Conservation (phyloP, 192 early-diverging fungal species). For the Coemansia furcata region DNA sequence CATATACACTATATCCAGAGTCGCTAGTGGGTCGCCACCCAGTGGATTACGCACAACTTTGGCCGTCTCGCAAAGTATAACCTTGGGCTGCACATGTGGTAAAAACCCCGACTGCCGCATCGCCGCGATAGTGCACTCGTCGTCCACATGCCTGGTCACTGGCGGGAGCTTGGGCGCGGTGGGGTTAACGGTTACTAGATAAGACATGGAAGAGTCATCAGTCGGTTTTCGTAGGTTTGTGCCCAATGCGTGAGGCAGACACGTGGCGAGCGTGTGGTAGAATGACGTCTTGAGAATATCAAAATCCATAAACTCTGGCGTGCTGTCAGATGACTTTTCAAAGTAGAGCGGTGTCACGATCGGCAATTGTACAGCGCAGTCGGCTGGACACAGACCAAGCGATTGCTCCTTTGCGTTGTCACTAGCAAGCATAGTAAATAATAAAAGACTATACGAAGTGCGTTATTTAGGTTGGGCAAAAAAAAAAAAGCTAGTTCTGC, state of each 20-base stretch:
- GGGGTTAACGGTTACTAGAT: conserved; percentile 6
- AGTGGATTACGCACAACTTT: conserved; percentile 10
- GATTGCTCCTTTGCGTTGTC: neutral
- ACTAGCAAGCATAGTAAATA: conserved; percentile 1
- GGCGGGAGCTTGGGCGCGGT: neutral
- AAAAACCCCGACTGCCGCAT: conserved; percentile 18
- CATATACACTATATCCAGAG: conserved; percentile 28
- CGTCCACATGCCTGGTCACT: conserved; percentile 8
- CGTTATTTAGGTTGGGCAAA: neutral
- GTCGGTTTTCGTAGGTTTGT: conserved; percentile 2
- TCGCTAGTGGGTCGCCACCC: conserved; percentile 22
- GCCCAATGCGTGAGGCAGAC: conserved; percentile 17
- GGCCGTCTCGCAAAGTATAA: neutral
- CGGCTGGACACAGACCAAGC: neutral
- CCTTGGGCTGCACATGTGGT: conserved; percentile 10
- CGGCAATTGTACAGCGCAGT: neutral
- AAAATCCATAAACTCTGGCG: conserved; percentile 25
- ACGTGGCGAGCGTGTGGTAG: conserved; percentile 8
- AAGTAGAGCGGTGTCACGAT: conserved; percentile 2
- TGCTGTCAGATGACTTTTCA: neutral
- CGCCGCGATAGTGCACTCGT: conserved; percentile 5
- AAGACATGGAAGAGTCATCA: neutral
- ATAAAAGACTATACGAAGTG: neutral
- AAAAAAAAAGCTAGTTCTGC: neutral
- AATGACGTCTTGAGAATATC: conserved; percentile 7